These are phyloP conservation scores for Fagopyrum homotropicum DNA, from an alignment of 148 eudicot genomes.

Conservation along the genomic window DNA sequence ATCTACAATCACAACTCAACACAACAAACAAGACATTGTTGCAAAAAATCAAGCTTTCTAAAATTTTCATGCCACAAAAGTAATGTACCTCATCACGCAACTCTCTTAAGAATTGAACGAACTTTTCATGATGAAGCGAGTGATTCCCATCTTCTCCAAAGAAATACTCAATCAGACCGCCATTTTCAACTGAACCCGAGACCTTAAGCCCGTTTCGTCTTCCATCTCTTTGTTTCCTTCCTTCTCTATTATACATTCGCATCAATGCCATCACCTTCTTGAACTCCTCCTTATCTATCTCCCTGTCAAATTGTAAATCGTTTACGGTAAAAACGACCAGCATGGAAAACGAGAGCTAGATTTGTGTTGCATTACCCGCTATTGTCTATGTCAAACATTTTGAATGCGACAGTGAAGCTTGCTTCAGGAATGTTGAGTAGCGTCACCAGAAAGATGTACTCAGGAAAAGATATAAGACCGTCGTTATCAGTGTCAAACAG, in stretches of 20 bases:
- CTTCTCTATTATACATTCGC: conserved; percentile 70
- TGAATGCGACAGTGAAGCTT: conserved; percentile 76
- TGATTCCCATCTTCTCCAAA: conserved; percentile 80
- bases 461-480: conserved; percentile 82
- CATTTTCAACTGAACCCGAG: conserved; percentile 55
- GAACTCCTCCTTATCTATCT: conserved; percentile 77
- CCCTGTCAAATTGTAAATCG: conserved; percentile 22
- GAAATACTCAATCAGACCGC: conserved; percentile 73
- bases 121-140: conserved; percentile 51
- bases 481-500: conserved; percentile 76
- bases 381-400: conserved; percentile 75
- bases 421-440: conserved; percentile 68
- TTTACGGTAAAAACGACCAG: neutral
- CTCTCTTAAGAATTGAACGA: conserved; percentile 71
- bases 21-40: neutral
- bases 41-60: neutral
- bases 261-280: conserved; percentile 83
- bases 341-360: neutral
- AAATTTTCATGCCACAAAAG: no score
- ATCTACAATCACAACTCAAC: conserved; percentile 30
- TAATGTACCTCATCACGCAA: conserved; percentile 65
- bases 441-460: conserved; percentile 65
- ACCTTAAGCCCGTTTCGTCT: conserved; percentile 50
- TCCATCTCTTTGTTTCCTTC: conserved; percentile 63
- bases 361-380: conserved; percentile 35